phyloP scores from a whole-genome alignment of 164 flowering plant species.

The Piper longum region DNA sequence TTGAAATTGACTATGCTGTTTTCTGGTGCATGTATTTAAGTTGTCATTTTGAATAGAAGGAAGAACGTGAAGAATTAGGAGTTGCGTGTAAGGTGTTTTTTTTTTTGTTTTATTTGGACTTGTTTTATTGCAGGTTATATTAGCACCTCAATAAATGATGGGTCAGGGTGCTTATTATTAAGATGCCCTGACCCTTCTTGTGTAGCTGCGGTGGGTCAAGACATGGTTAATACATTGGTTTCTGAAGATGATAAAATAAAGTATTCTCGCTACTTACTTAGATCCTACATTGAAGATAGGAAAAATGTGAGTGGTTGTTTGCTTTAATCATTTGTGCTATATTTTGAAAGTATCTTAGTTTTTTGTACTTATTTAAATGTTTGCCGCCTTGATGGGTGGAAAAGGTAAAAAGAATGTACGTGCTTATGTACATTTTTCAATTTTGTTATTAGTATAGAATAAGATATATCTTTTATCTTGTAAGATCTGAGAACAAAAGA shows the following conservation, averaged over 20 bases:
- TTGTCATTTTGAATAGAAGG: not conserved
- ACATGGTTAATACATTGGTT: constrained; percentile 50
- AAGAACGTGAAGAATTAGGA: not conserved
- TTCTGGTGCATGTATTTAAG: too few species aligned
- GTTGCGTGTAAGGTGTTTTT: too few species aligned
- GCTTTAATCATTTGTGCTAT: not conserved
- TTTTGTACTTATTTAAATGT: too few species aligned
- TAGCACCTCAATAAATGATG: constrained; percentile 74
- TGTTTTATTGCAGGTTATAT: constrained; percentile 40
- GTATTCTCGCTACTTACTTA: constrained; percentile 58
- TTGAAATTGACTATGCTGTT: too few species aligned
- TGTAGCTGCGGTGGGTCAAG: constrained; percentile 73
- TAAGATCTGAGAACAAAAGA: too few species aligned
- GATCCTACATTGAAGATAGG: constrained; percentile 85
- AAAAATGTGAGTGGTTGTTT: constrained; percentile 37
- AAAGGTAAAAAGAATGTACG: too few species aligned
- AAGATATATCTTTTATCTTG: too few species aligned
- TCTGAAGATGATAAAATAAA: constrained; percentile 56
- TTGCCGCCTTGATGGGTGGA: not conserved
- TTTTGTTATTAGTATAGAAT: not conserved
- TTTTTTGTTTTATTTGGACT: not conserved
- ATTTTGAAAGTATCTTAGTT: not conserved
- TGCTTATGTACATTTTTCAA: not conserved
- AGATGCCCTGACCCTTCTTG: constrained; percentile 93
- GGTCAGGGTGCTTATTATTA: constrained; percentile 82